Evolutionary conservation across 805 yeast species (phyloP).

Genomic region (Saccharomycopsis sp.): DNA sequence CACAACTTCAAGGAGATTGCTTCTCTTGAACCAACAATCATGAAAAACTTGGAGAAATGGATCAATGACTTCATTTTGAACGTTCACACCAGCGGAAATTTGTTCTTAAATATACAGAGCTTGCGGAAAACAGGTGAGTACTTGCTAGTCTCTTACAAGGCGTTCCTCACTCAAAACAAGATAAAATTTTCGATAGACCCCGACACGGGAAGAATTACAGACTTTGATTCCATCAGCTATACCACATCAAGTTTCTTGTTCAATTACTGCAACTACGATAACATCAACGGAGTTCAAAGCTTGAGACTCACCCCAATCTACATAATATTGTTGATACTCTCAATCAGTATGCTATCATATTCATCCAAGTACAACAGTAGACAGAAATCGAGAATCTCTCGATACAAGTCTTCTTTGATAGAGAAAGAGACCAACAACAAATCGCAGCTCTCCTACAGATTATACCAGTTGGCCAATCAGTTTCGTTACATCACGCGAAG

Average conservation of each 20-base stretch:
- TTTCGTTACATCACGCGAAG: conserved; percentile 1
- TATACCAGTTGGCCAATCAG: conserved; percentile 8
- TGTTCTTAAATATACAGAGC: conserved; percentile 13
- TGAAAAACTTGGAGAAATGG: conserved; percentile 15
- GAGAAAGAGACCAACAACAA: conserved; percentile 12
- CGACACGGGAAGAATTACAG: neutral
- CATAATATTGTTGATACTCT: conserved; percentile 6
- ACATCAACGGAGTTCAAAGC: neutral
- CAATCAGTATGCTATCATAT: conserved; percentile 8
- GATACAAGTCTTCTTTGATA: conserved; percentile 7
- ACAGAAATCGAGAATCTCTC: conserved; percentile 8
- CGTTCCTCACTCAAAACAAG: conserved; percentile 5
- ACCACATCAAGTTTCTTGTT: conserved; percentile 9
- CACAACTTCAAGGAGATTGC: conserved; percentile 7
- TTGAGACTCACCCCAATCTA: conserved; percentile 9
- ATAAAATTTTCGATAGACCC: neutral
- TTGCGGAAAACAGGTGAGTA: conserved; percentile 8
- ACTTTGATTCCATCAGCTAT: neutral
- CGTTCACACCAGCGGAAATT: conserved; percentile 20
- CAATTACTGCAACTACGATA: conserved; percentile 2
- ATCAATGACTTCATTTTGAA: conserved; percentile 13
- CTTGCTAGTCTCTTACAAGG: conserved; percentile 3
- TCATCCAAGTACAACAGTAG: conserved; percentile 10
- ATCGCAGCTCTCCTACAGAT: conserved; percentile 6
- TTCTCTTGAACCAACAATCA: conserved; percentile 13